Conservation (phyloP, 208 protist genomes). For the Angomonas desouzai region DNA sequence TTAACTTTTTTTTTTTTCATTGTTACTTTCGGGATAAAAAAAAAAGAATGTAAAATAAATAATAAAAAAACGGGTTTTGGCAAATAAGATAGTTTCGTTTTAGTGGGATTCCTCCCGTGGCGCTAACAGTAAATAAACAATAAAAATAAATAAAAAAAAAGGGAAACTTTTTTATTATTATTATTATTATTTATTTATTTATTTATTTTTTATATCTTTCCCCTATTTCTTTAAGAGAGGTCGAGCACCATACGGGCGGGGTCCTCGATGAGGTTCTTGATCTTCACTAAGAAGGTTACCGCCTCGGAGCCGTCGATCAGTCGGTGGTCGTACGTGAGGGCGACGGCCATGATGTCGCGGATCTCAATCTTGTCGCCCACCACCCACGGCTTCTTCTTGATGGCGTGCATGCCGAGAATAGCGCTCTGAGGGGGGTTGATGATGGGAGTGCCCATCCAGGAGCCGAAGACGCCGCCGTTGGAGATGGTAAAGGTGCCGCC, state of each 20-base stretch:
- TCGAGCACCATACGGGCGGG: constrained; percentile 93
- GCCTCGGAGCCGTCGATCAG: constrained; percentile 98
- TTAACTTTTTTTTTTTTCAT: constrained; percentile 12
- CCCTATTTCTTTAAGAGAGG: constrained; percentile 31
- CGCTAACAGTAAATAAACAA: not conserved
- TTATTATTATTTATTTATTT: not conserved
- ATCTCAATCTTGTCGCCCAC: constrained; percentile 89
- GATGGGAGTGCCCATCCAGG: constrained; percentile 98
- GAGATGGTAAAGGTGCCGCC: constrained; percentile 99
- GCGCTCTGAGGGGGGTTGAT: constrained; percentile 99
- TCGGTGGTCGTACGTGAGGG: constrained; percentile 99
- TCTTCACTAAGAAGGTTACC: constrained; percentile 97
- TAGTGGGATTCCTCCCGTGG: not conserved
- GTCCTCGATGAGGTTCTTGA: constrained; percentile 97
- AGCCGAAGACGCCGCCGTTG: constrained; percentile 98
- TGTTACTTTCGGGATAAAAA: constrained; percentile 16
- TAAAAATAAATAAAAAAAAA: constrained; percentile 3
- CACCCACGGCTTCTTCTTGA: constrained; percentile 95
- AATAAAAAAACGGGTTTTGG: constrained; percentile 13
- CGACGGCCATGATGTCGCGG: constrained; percentile 98
- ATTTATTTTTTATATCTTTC: constrained; percentile 5
- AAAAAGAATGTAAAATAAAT: constrained; percentile 16
- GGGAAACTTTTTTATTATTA: constrained; percentile 2
- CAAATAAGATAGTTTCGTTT: constrained; percentile 1
- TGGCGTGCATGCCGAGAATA: constrained; percentile 99